Conservation (phyloP, 1,284 basidiomycete species). For the Papiliotrema nemorosa region DNA sequence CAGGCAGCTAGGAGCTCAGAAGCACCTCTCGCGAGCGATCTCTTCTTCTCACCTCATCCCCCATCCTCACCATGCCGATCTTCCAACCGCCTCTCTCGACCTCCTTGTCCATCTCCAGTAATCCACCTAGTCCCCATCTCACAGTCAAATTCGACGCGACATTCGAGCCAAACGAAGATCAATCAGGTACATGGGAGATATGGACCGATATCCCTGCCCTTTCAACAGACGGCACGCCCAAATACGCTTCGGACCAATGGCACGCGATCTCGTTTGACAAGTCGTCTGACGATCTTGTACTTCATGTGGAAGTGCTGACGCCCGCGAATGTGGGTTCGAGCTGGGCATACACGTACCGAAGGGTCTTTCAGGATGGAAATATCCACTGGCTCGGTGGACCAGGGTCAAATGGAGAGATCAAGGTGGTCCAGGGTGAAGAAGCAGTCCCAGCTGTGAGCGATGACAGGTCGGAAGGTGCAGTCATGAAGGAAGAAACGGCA, state of each 20-base stretch:
- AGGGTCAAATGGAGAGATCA: constrained; percentile 26
- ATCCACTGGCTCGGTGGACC: constrained; percentile 26
- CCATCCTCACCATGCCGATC: constrained; percentile 15
- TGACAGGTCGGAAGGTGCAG: neutral
- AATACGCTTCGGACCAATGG: constrained; percentile 17
- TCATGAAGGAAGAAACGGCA: neutral
- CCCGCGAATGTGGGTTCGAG: constrained; percentile 1
- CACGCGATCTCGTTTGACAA: constrained; percentile 11
- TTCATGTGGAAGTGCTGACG: neutral
- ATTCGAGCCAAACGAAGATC: constrained; percentile 15
- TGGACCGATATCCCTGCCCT: constrained; percentile 29
- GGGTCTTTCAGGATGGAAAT: constrained; percentile 13
- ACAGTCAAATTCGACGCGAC: constrained; percentile 12
- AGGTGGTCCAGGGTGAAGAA: neutral
- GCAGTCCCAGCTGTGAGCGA: neutral
- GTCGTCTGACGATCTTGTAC: neutral
- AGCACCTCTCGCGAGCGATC: too few relatives aligned
- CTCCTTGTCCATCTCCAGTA: constrained; percentile 3
- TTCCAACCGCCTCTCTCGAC: constrained; percentile 25
- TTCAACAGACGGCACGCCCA: constrained; percentile 8
- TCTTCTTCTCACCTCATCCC: neutral
- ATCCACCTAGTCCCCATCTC: constrained; percentile 13
- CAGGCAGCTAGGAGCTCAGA: too few relatives aligned
- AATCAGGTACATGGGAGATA: constrained; percentile 24
- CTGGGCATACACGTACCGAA: constrained; percentile 28